Base-by-base conservation (phyloP, 1,284 basidiomycete genomes). In the Cystobasidium pallidum region DNA sequence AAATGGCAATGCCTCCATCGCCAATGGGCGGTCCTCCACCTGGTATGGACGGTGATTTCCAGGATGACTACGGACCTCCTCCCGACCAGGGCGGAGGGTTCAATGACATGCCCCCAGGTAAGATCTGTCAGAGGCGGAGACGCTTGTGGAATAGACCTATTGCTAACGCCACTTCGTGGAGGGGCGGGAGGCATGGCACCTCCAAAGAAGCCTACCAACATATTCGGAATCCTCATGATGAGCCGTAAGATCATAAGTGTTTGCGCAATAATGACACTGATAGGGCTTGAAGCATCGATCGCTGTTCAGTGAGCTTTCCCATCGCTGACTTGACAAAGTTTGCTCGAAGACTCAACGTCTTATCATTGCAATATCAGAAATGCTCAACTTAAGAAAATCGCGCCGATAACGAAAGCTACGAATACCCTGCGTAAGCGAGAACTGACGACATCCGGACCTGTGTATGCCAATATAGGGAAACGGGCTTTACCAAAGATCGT, bases 371-470 rank as follows among this genome's bases (percentile, higher is more conserved):
- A 2, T 32, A 8, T n/a, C 21, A 71, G 68, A 47, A 39, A 71
- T 21, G 45, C 61, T 6, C 61, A 55, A n/a, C 34, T 71, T 2
- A 71, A 64, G 21, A 63, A 32, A 11, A 8, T 71, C 13, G n/a
- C 68, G 21, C 17, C 28, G 17, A 43, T 63, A 7, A 49, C 64
- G 11, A 57, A 54, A 21, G 41, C 68, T 15, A 55, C 54, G 51
- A 71, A 71, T 59, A 55, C 11, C n/a, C 61, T 71, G 21, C 24
- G 43, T 19, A 51, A 55, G 47, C 59, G 68, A 19, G 68, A 71
- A 30, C 3, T 34, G 4, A n/a, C 62, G 17, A 13, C 28, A 17
- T 32, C 47, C 36, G 51, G 47, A 17, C 21, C 39, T 24, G 24
- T 43, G 10, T 39, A 49, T 24, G 67, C 43, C 26, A 55, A n/a